These are phyloP conservation scores for Blastomyces percursus DNA, from an alignment of 2,329 filamentous ascomycete genomes.

Conservation along the genomic window DNA sequence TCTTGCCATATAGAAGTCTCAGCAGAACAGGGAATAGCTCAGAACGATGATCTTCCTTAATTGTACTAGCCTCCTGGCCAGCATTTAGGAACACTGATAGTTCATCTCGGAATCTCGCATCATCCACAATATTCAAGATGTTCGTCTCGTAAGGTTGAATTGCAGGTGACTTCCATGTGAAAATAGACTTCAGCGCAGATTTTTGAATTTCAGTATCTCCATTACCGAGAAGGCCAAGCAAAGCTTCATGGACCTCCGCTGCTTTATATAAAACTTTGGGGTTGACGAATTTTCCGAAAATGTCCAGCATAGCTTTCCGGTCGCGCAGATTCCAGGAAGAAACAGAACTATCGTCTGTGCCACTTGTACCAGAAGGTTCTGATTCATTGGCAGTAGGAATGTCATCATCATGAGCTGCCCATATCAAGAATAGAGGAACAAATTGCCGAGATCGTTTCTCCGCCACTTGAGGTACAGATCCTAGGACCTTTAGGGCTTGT, in stretches of 20 bases:
- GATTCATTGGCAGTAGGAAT: slow-evolving; percentile 16
- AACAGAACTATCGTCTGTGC: slow-evolving; percentile 15
- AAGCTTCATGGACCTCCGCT: slow-evolving; percentile 60
- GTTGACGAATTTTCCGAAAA: slow-evolving; percentile 80
- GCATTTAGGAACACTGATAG: slow-evolving; percentile 78
- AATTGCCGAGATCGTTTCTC: slow-evolving; percentile 78
- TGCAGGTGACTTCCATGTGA: slow-evolving; percentile 76
- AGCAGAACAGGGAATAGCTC: slow-evolving; percentile 78
- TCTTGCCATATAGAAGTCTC: slow-evolving; percentile 75
- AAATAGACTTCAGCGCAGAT: slow-evolving; percentile 67
- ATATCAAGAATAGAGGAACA: slow-evolving; percentile 74
- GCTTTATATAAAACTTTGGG: slow-evolving; percentile 72
- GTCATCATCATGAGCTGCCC: slow-evolving; percentile 51
- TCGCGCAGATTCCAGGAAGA: slow-evolving; percentile 46
- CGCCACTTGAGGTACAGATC: slow-evolving; percentile 60
- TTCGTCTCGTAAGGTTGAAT: slow-evolving; percentile 74
- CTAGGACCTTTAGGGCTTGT: slow-evolving; percentile 70
- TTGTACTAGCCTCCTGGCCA: slow-evolving; percentile 51
- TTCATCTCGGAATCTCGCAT: slow-evolving; percentile 85
- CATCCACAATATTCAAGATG: slow-evolving; percentile 75
- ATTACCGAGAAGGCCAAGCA: slow-evolving; percentile 68
- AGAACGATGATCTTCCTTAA: slow-evolving; percentile 60
- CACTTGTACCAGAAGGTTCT: slow-evolving; percentile 18
- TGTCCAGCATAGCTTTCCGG: slow-evolving; percentile 66
- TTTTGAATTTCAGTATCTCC: slow-evolving; percentile 87